Evolutionary conservation across 2,329 filamentous ascomycete species (phyloP).

Genomic region (Verticillium nubilum): DNA sequence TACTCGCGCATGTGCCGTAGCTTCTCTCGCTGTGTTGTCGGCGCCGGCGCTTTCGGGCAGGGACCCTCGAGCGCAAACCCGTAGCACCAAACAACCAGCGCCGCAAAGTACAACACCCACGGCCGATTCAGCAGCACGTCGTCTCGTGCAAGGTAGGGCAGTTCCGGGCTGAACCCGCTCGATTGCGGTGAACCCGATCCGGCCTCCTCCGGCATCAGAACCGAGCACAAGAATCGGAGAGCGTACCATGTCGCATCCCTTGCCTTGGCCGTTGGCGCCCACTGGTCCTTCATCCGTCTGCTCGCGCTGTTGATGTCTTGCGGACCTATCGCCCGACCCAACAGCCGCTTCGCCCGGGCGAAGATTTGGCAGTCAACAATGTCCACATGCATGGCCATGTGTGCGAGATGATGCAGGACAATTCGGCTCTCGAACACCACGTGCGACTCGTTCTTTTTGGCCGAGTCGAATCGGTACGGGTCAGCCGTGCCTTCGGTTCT

Average conservation of each 20-base stretch:
- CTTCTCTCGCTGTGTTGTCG: slow-evolving; percentile 58
- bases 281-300: slow-evolving; percentile 78
- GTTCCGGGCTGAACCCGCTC: neutral
- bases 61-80: slow-evolving; percentile 86
- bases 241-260: slow-evolving; percentile 92
- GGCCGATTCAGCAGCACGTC: slow-evolving; percentile 87
- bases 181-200: neutral
- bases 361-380: slow-evolving; percentile 98
- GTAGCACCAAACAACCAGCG: slow-evolving; percentile 91
- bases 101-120: slow-evolving; percentile 93
- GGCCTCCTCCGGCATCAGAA: slow-evolving; percentile 60
- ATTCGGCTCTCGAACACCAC: slow-evolving; percentile 80
- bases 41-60: slow-evolving; percentile 45
- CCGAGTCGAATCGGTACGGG: slow-evolving; percentile 49
- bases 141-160: slow-evolving; percentile 72
- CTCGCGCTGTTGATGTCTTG: slow-evolving; percentile 77
- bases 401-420: slow-evolving; percentile 86
- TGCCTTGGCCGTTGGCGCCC: slow-evolving; percentile 84
- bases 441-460: slow-evolving; percentile 57
- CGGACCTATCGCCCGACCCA: slow-evolving; percentile 78
- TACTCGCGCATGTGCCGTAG: slow-evolving; percentile 75
- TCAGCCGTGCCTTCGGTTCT: slow-evolving; percentile 46
- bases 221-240: slow-evolving; percentile 80
- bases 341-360: slow-evolving; percentile 75
- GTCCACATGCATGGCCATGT: slow-evolving; percentile 97